Evolutionary conservation across 2,329 filamentous ascomycete species (phyloP).

Genomic region (Grosmannia huntii): DNA sequence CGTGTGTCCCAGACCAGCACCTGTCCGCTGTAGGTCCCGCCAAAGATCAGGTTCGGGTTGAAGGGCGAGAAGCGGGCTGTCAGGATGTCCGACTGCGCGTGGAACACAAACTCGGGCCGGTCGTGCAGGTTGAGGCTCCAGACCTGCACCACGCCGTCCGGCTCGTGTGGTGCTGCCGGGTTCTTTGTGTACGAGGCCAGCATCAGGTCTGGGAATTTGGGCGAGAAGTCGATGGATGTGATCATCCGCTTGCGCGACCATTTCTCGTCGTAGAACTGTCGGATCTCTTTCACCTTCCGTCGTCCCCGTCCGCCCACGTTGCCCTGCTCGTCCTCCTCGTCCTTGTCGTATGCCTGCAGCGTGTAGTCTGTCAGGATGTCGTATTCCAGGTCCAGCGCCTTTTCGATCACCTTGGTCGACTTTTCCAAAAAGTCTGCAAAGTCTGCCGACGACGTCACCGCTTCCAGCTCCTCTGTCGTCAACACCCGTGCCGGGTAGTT

Average conservation of each 20-base stretch:
- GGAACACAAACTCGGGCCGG: conserved; percentile 90
- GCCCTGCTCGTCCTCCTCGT: conserved; percentile 75
- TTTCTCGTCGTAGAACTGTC: conserved; percentile 86
- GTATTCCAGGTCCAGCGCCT: conserved; percentile 89
- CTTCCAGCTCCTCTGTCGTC: conserved; percentile 73
- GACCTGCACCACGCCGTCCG: conserved; percentile 84
- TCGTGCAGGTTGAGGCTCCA: conserved; percentile 96
- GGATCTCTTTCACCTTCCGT: conserved; percentile 69
- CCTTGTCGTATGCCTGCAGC: conserved; percentile 58
- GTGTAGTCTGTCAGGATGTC: conserved; percentile 94
- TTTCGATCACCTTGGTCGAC: conserved; percentile 93
- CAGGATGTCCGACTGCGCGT: conserved; percentile 89
- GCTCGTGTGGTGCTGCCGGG: conserved; percentile 83
- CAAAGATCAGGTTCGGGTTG: conserved; percentile 90
- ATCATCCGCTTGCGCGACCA: conserved; percentile 98
- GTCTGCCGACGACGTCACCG: conserved; percentile 82
- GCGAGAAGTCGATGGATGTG: conserved; percentile 87
- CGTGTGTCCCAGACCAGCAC: conserved; percentile 95
- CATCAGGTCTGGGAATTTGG: conserved; percentile 86
- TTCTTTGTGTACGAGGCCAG: conserved; percentile 97
- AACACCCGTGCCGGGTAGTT: conserved; percentile 72
- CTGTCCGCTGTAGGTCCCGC: conserved; percentile 92
- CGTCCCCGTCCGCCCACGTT: conserved; percentile 59
- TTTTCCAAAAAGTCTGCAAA: conserved; percentile 92
- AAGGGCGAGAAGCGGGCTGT: conserved; percentile 98